A percentile compares a stretch with the other conserved stretches of the same genome.
Evolutionary conservation across 192 early-diverging fungal genomes (phyloP).

Genomic region (Powellomyces hirtus): DNA sequence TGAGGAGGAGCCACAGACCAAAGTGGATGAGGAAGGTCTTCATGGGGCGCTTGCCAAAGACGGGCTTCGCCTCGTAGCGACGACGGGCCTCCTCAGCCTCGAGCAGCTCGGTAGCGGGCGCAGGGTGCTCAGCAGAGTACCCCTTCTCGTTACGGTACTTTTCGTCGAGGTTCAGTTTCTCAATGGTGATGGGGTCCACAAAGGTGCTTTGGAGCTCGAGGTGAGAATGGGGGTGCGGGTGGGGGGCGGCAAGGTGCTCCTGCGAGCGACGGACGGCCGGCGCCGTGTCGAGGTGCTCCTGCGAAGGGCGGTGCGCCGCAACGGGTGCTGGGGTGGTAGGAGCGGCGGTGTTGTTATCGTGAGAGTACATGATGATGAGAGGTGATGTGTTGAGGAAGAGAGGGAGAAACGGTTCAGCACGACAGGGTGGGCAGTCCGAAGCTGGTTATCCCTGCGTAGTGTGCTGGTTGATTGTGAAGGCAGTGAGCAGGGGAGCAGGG

Average conservation of each 20-base stretch:
- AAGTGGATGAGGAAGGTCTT: constrained; percentile 34
- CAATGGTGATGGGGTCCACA: not conserved
- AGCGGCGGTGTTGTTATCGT: not conserved
- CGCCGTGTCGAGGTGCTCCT: not conserved
- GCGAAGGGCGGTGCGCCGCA: not conserved
- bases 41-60: constrained; percentile 39
- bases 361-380: too few species aligned
- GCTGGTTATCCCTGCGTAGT: not conserved
- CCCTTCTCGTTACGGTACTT: constrained; percentile 3
- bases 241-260: not conserved
- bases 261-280: not conserved
- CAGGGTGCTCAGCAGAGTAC: not conserved
- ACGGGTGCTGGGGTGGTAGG: not conserved
- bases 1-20: constrained; percentile 51
- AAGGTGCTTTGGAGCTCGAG: not conserved
- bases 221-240: too few species aligned
- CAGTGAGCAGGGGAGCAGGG: too few species aligned
- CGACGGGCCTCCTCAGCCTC: constrained; percentile 1
- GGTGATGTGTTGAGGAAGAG: not conserved
- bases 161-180: not conserved
- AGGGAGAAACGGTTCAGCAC: not conserved
- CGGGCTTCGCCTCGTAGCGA: constrained; percentile 33
- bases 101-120: not conserved
- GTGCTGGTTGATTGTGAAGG: too few species aligned
- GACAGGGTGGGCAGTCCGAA: not conserved